These are phyloP conservation scores for Daedaleopsis nitida DNA, from an alignment of 768 basidiomycete genomes.

Conservation along the genomic window DNA sequence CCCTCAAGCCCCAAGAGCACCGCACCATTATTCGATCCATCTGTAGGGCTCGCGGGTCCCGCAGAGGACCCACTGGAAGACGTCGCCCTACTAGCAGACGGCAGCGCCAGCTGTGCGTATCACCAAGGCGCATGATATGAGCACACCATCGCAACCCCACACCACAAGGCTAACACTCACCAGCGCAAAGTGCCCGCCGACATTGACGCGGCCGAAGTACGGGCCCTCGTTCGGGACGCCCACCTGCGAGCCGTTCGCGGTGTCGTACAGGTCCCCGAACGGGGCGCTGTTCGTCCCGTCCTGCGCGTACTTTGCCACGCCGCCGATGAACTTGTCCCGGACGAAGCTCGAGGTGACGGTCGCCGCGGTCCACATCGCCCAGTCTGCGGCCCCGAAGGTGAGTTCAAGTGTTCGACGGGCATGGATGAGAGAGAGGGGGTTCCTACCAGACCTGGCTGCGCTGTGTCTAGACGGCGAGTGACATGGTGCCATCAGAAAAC, in stretches of 20 bases:
- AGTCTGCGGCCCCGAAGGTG: slow-evolving; percentile 25
- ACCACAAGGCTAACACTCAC: slow-evolving; percentile 26
- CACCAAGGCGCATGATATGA: neutral
- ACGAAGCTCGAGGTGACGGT: slow-evolving; percentile 27
- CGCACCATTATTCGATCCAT: too few relatives aligned
- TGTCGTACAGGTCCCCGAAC: slow-evolving; percentile 55
- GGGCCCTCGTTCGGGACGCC: slow-evolving; percentile 19
- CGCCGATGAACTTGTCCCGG: slow-evolving; percentile 33
- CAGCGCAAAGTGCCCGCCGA: slow-evolving; percentile 54
- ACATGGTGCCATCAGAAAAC: neutral
- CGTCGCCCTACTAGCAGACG: too few relatives aligned
- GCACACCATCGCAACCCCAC: neutral
- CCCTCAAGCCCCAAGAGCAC: too few relatives aligned
- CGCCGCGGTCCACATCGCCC: slow-evolving; percentile 39
- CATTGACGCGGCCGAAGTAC: slow-evolving; percentile 51
- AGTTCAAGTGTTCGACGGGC: too few relatives aligned
- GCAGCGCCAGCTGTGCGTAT: neutral
- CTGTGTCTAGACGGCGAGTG: neutral
- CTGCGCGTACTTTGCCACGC: slow-evolving; percentile 31
- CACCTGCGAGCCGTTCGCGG: slow-evolving; percentile 43
- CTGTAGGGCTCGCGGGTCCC: too few relatives aligned
- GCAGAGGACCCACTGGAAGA: too few relatives aligned
- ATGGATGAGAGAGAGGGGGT: neutral
- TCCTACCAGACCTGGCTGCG: neutral
- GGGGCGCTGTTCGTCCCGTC: slow-evolving; percentile 30